A percentile compares a stretch with the other conserved stretches of the same genome.
Evolutionary conservation across 495 filamentous ascomycete genomes (phyloP).

Genomic region (Aspergillus funiculosus): DNA sequence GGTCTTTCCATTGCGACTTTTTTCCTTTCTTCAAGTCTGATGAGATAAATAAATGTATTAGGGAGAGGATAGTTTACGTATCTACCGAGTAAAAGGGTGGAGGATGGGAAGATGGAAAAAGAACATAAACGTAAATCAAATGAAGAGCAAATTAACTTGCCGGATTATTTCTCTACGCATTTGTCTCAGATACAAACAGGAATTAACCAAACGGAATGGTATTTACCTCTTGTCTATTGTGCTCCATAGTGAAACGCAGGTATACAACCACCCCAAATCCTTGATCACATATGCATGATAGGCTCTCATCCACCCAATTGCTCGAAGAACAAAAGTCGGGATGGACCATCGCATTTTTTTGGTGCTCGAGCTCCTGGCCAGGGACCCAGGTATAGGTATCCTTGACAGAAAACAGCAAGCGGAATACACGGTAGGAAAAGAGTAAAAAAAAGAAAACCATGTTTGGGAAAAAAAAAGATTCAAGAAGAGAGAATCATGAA

Average conservation of each 20-base stretch:
- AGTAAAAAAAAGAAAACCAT: conserved; percentile 21
- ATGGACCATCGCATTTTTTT: conserved; percentile 41
- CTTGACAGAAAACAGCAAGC: conserved; percentile 42
- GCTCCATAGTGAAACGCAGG: conserved; percentile 24
- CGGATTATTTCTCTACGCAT: too few relatives aligned
- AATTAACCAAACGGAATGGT: conserved; percentile 26
- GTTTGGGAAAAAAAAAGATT: conserved; percentile 22
- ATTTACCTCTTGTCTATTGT: conserved; percentile 33
- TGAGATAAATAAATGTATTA: too few relatives aligned
- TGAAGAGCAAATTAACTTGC: too few relatives aligned
- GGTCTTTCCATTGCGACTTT: conserved; percentile 3
- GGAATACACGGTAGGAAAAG: conserved; percentile 33
- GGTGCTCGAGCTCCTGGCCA: conserved; percentile 41
- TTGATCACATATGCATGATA: conserved; percentile 16
- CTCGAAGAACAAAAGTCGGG: conserved; percentile 25
- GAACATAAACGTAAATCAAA: too few relatives aligned
- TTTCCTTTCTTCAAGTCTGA: too few relatives aligned
- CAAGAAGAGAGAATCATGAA: conserved; percentile 34
- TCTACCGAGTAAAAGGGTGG: too few relatives aligned
- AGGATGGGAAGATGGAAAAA: too few relatives aligned
- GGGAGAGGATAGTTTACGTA: too few relatives aligned
- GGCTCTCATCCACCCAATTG: conserved; percentile 24
- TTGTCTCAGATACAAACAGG: not conserved
- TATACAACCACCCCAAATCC: conserved; percentile 30
- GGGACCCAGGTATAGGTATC: conserved; percentile 32